A percentile compares a stretch with the other conserved stretches of the same genome.
These are phyloP conservation scores for Zymoseptoria crescenta DNA, from an alignment of 2,329 filamentous ascomycete species.

Conservation along the genomic window DNA sequence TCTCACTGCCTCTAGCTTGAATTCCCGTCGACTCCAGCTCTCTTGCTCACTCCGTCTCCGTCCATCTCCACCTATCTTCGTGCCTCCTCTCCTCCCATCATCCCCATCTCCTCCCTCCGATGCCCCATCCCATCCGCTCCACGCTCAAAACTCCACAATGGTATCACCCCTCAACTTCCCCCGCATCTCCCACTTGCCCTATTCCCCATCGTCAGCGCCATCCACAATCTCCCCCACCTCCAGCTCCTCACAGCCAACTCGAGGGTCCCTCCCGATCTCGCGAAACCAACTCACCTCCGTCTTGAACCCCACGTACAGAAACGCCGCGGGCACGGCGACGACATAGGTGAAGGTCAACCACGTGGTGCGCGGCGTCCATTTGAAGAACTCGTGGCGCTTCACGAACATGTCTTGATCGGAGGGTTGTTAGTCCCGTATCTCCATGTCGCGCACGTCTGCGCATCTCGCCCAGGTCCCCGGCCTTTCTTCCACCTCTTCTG, in stretches of 20 bases:
- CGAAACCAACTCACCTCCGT: slow-evolving; percentile 65
- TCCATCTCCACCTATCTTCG: background rate
- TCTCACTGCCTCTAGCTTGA: background rate
- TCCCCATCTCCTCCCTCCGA: no score
- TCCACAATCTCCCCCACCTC: background rate
- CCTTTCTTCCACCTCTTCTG: slow-evolving; percentile 1
- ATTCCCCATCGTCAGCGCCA: slow-evolving; percentile 9
- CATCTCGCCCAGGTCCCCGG: background rate
- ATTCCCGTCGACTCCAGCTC: background rate
- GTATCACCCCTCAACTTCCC: slow-evolving; percentile 84
- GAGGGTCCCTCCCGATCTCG: background rate
- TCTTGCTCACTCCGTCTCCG: background rate
- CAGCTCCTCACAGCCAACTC: no score
- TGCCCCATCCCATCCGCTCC: background rate
- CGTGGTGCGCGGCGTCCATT: slow-evolving; percentile 80
- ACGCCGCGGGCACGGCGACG: slow-evolving; percentile 59
- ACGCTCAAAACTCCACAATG: slow-evolving; percentile 62
- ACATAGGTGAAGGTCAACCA: slow-evolving; percentile 72
- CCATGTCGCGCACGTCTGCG: no score
- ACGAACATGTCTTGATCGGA: slow-evolving; percentile 70
- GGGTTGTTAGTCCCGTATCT: no score
- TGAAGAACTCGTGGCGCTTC: slow-evolving; percentile 89
- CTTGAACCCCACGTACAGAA: slow-evolving; percentile 66
- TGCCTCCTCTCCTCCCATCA: background rate
- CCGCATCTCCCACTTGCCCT: slow-evolving; percentile 82